Base-by-base conservation (phyloP, 371 early-diverging fungal species). In the Actinomortierella wolfii region DNA sequence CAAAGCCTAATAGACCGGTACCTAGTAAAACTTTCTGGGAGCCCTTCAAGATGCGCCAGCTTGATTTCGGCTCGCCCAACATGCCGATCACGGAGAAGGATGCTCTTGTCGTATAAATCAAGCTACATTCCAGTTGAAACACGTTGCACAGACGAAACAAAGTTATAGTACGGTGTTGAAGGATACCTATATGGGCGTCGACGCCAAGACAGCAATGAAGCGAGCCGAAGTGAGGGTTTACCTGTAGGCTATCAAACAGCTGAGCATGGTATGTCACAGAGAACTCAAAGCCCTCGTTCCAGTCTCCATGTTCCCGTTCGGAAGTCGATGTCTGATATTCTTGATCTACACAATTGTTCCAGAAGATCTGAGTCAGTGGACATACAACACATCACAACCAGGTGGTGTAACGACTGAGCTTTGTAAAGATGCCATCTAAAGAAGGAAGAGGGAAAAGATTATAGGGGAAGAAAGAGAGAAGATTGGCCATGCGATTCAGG, bases 201-300 rank as follows among this genome's bases (percentile, higher is more conserved):
- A 11, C 13, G 23, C 23, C 11, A n/a, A 23, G n/a, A 5, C 39
- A 24, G 20, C 39, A 23, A 20, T 29, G 7, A 34, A 34, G 34
- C 34, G 34, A 34, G 34, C 4, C 41, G 5, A 26, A 25, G n/a
- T 34, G 8, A 65, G 1, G 20, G 14, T 26, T 51, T 80, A 84
- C 85, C 65, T 86, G 84, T 40, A 83, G 74, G 9, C 86, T 83
- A 42, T 89, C 91, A 73, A 93, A 93, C 3, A 93, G 81, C 78
- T 93, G 93, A 29, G 83, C 81, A 60, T 93, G 93, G 51, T 86
- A 92, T 5, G 85, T 85, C 8, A 93, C 87, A 1, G 64, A 62
- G 28, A 93, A 84, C 62, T 91, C 89, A 64, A 93, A 93, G 1
- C 82, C 81, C 58, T 89, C 90, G 61, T 89, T 85, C 92, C 93